phyloP scores from a whole-genome alignment of 106 monocot species.

The Cymbidium sinense region DNA sequence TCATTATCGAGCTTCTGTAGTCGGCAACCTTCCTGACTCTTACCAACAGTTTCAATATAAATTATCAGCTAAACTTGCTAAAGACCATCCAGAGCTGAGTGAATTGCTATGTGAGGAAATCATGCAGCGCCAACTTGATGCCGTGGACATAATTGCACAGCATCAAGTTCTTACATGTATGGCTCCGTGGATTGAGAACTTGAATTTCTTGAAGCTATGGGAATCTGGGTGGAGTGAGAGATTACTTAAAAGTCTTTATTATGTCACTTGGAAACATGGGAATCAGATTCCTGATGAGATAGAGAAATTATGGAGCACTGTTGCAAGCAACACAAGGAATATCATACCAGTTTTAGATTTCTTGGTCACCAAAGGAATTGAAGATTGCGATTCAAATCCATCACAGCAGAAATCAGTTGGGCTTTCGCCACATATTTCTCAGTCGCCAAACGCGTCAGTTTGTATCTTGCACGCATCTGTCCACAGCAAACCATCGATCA shows the following conservation, averaged over 20 bases:
- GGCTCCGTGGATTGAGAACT: slow-evolving; percentile 98
- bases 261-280: slow-evolving; percentile 95
- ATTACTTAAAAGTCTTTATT: slow-evolving; percentile 90
- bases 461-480: slow-evolving; percentile 96
- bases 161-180: slow-evolving; percentile 97
- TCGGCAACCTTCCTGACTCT: slow-evolving; percentile 98
- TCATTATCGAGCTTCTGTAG: slow-evolving; percentile 86
- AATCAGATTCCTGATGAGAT: slow-evolving; percentile 99
- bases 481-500: slow-evolving; percentile 98
- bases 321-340: slow-evolving; percentile 79
- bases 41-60: slow-evolving; percentile 99
- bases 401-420: slow-evolving; percentile 90
- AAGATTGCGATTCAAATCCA: slow-evolving; percentile 97
- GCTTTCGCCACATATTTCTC: slow-evolving; percentile 92
- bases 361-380: slow-evolving; percentile 89
- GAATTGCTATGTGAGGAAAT: slow-evolving; percentile 90
- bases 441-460: slow-evolving; percentile 93
- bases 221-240: slow-evolving; percentile 98
- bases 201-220: slow-evolving; percentile 74
- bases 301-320: slow-evolving; percentile 97
- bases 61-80: slow-evolving; percentile 88
- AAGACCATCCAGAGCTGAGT: slow-evolving; percentile 96
- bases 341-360: slow-evolving; percentile 92
- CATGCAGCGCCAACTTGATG: slow-evolving; percentile 97
- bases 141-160: slow-evolving; percentile 97